These are phyloP conservation scores for Globisporangium okanoganense DNA, from an alignment of 352 stramenopile genomes.

Conservation along the genomic window DNA sequence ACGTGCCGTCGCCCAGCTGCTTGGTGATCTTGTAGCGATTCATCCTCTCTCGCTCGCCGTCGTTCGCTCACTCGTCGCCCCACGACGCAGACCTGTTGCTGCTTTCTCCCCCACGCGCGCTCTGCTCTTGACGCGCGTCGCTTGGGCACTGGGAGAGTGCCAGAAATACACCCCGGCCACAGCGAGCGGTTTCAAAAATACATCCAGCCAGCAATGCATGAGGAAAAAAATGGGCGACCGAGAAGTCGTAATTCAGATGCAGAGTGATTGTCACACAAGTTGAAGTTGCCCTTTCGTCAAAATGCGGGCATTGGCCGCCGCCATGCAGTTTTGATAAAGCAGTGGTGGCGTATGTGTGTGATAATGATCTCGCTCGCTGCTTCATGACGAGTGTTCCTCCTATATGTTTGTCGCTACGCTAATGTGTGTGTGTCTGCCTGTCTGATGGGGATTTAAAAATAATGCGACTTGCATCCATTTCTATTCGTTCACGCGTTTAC, in stretches of 20 bases:
- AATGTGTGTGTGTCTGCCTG: neutral
- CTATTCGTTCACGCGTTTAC: neutral
- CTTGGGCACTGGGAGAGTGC: neutral
- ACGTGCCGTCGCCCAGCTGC: conserved; percentile 94
- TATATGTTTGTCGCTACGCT: neutral
- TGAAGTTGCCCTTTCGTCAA: neutral
- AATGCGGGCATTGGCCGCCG: neutral
- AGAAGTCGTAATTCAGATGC: neutral
- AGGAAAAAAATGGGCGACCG: neutral
- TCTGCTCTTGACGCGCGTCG: neutral
- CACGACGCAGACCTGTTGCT: neutral
- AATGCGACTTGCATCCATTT: neutral
- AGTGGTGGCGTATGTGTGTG: neutral
- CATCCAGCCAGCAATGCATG: neutral
- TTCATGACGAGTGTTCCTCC: neutral
- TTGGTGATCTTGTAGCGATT: conserved; percentile 96
- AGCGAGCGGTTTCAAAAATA: conserved; percentile 1
- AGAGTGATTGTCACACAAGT: neutral
- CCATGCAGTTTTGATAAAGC: neutral
- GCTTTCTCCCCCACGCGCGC: neutral
- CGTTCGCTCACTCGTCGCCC: neutral
- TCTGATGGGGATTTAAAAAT: neutral
- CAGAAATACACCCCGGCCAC: neutral
- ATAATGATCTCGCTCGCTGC: conserved; percentile 4
- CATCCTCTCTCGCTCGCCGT: conserved; percentile 34